Evolutionary conservation across 2,329 filamentous ascomycete genomes (phyloP).

Genomic region (Canariomyces notabilis): DNA sequence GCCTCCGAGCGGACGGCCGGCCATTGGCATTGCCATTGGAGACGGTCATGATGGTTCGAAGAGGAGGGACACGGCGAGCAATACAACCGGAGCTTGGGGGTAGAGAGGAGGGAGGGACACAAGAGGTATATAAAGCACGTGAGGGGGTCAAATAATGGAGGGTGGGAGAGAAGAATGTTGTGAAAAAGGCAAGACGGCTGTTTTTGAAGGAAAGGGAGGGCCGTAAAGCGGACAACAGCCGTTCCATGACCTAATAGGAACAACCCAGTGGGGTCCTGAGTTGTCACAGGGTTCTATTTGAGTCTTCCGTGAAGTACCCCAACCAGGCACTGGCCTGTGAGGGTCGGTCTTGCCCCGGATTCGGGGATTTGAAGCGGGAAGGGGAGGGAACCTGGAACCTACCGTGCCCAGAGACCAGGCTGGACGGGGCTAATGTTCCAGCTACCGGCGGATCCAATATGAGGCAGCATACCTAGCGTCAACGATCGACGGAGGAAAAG

Average conservation of each 20-base stretch:
- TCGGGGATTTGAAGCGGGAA: conserved; percentile 8
- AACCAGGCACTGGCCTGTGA: conserved; percentile 6
- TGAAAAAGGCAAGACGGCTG: conserved; percentile 17
- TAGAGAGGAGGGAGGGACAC: conserved; percentile 9
- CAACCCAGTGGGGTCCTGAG: conserved; percentile 30
- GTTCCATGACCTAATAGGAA: conserved; percentile 35
- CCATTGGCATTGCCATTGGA: conserved; percentile 32
- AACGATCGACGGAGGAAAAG: conserved; percentile 19
- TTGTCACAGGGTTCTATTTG: conserved; percentile 23
- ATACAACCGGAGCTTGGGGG: conserved; percentile 6
- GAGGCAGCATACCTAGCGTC: no score
- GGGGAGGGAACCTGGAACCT: conserved; percentile 2
- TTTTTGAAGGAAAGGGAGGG: conserved; percentile 30
- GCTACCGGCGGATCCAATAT: no score
- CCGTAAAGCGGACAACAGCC: conserved; percentile 16
- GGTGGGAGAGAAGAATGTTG: conserved; percentile 4
- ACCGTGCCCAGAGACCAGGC: no score
- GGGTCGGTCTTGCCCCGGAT: not conserved
- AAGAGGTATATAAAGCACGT: conserved; percentile 7
- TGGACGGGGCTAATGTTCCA: no score
- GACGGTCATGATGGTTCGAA: conserved; percentile 31
- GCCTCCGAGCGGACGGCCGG: conserved; percentile 39
- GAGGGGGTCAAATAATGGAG: conserved; percentile 1
- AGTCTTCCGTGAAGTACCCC: conserved; percentile 24
- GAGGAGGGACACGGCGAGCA: not conserved